Evolutionary conservation across 1,284 basidiomycete species (phyloP).

Genomic region (Bjerkandera adusta): DNA sequence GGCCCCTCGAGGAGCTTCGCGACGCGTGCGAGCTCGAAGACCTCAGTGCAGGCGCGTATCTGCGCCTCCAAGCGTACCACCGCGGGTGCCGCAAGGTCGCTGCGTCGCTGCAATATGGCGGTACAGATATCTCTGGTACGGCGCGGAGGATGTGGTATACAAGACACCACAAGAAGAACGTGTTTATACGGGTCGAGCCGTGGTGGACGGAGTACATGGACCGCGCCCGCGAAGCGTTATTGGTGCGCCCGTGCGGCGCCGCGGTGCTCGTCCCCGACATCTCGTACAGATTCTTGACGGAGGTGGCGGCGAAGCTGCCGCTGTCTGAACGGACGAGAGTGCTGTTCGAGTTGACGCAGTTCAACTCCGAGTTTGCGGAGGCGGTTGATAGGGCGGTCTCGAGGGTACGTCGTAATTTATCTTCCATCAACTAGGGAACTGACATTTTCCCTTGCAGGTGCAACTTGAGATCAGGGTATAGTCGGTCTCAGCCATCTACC

Average conservation of each 20-base stretch:
- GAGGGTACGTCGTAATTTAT: background rate
- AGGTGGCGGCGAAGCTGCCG: constrained; percentile 1
- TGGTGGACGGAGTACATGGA: constrained; percentile 2
- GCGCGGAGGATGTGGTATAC: background rate
- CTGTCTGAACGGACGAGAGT: background rate
- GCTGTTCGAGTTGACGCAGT: background rate
- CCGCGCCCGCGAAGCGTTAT: background rate
- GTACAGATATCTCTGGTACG: background rate
- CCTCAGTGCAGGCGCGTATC: background rate
- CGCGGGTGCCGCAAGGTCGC: background rate
- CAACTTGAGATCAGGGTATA: too few species aligned
- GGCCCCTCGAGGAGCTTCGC: background rate
- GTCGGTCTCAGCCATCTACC: too few species aligned
- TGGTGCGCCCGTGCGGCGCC: background rate
- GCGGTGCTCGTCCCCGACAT: background rate
- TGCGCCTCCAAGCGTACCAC: constrained; percentile 1
- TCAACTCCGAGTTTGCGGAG: background rate
- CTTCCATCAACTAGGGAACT: too few species aligned
- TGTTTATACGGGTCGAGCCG: background rate
- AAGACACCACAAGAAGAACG: background rate
- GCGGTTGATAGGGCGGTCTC: background rate
- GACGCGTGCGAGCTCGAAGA: background rate
- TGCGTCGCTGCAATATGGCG: background rate
- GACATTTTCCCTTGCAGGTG: too few species aligned
- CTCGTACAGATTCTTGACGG: background rate